Evolutionary conservation across 345 rosid genomes (phyloP).

Genomic region (Nasturtium officinale): DNA sequence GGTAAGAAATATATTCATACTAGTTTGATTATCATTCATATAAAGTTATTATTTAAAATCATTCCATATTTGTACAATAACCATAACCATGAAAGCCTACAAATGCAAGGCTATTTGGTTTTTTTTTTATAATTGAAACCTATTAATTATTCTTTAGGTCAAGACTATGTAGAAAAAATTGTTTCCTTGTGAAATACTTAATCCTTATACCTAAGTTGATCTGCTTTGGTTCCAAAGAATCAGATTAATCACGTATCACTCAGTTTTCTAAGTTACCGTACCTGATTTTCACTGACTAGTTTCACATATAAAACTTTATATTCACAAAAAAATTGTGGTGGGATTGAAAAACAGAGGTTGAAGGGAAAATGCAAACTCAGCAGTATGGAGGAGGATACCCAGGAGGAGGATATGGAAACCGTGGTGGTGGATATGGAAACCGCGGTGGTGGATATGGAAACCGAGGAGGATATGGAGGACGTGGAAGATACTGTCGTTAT

Average conservation of each 20-base stretch:
- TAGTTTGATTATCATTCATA: neutral
- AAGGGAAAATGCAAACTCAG: constrained; percentile 4
- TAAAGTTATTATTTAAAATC: neutral
- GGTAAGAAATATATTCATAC: constrained; percentile 5
- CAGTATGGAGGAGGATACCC: constrained; percentile 27
- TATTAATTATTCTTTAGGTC: neutral
- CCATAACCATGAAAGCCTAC: neutral
- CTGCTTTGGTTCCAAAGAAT: neutral
- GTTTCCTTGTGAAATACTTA: neutral
- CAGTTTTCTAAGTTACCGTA: neutral
- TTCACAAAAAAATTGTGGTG: neutral
- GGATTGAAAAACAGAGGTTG: constrained; percentile 5
- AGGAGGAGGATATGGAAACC: neutral
- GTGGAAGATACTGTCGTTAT: constrained; percentile 24
- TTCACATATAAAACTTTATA: neutral
- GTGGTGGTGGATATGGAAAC: constrained; percentile 9
- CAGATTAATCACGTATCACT: neutral
- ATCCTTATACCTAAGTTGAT: neutral
- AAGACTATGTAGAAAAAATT: neutral
- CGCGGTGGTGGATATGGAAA: neutral
- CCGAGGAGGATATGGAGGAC: constrained; percentile 10
- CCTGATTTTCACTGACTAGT: neutral
- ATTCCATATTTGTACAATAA: neutral
- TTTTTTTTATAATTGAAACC: neutral
- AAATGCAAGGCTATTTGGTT: neutral